These are phyloP conservation scores for Diddensiella caesifluorescens DNA, from an alignment of 805 yeast genomes.

Conservation along the genomic window DNA sequence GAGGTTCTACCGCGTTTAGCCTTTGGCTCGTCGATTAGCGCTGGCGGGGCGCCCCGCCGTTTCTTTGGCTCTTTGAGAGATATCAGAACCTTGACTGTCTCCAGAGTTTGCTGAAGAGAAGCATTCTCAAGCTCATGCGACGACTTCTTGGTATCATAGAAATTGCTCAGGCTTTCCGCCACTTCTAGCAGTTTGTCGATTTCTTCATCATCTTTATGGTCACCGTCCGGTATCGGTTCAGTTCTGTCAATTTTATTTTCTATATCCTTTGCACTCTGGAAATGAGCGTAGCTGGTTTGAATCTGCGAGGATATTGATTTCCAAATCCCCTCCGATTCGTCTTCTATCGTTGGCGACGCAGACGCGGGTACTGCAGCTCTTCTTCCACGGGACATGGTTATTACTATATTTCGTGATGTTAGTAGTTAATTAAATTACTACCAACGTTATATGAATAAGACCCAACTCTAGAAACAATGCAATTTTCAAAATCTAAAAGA, in stretches of 20 bases:
- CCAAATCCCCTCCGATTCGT: slow-evolving; percentile 4
- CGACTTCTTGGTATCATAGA: not conserved
- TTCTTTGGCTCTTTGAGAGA: not conserved
- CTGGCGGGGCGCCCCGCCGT: slow-evolving; percentile 8
- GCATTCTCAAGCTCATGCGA: slow-evolving; percentile 2
- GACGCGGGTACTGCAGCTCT: slow-evolving; percentile 10
- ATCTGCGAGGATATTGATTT: not conserved
- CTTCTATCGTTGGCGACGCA: slow-evolving; percentile 7
- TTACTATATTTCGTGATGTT: not conserved
- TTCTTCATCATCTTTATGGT: not conserved
- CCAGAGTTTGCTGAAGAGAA: slow-evolving; percentile 9
- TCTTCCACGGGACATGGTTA: slow-evolving; percentile 1
- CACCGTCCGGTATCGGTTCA: not conserved
- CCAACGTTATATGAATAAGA: not conserved
- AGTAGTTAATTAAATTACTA: not conserved
- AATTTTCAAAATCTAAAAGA: not conserved
- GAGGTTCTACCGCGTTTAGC: slow-evolving; percentile 10
- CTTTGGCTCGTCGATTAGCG: slow-evolving; percentile 3
- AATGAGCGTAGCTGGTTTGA: slow-evolving; percentile 1
- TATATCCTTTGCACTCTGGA: not conserved
- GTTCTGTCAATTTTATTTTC: not conserved
- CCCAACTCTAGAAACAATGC: not conserved
- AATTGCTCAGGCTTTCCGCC: not conserved
- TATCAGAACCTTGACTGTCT: slow-evolving; percentile 7
- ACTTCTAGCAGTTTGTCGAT: not conserved